Conservation (phyloP, 2,329 filamentous ascomycete genomes). For the Nothopassalora personata region DNA sequence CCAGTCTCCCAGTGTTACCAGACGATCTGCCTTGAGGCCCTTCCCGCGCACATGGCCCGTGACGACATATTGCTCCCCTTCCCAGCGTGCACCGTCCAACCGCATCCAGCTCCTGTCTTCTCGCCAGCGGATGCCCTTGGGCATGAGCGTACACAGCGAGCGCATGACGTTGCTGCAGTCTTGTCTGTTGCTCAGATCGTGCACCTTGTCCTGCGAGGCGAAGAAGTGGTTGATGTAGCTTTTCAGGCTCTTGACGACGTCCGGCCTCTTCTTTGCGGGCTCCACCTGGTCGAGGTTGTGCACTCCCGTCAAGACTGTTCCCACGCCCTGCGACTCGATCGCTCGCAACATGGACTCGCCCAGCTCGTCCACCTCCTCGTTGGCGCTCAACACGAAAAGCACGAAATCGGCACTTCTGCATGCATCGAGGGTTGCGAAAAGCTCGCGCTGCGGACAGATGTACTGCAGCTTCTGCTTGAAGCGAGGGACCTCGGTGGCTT, state of each 20-base stretch:
- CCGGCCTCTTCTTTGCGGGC: slow-evolving; percentile 68
- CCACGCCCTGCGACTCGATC: slow-evolving; percentile 90
- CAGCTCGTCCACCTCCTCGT: slow-evolving; percentile 74
- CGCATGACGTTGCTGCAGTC: slow-evolving; percentile 88
- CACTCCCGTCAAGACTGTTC: slow-evolving; percentile 81
- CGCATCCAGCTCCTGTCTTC: slow-evolving; percentile 96
- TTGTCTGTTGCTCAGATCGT: slow-evolving; percentile 79
- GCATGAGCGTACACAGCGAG: slow-evolving; percentile 82
- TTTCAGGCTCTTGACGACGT: slow-evolving; percentile 75
- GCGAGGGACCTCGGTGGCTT: slow-evolving; percentile 68
- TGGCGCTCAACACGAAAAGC: slow-evolving; percentile 74
- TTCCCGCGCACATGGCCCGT: slow-evolving; percentile 83
- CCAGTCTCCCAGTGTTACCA: slow-evolving; percentile 90
- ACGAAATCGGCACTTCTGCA: slow-evolving; percentile 89
- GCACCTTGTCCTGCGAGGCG: slow-evolving; percentile 83
- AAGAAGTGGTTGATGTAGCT: slow-evolving; percentile 95
- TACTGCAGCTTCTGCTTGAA: slow-evolving; percentile 96
- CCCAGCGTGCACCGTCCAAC: slow-evolving; percentile 74
- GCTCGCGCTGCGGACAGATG: slow-evolving; percentile 65
- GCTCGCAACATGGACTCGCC: slow-evolving; percentile 81
- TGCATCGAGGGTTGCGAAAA: slow-evolving; percentile 75
- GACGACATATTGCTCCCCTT: slow-evolving; percentile 50
- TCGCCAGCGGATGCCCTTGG: slow-evolving; percentile 92
- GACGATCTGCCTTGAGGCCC: slow-evolving; percentile 79
- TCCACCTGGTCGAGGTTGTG: slow-evolving; percentile 67